These are phyloP conservation scores for Neurospora sp. DNA, from an alignment of 495 filamentous ascomycete genomes.

Conservation along the genomic window DNA sequence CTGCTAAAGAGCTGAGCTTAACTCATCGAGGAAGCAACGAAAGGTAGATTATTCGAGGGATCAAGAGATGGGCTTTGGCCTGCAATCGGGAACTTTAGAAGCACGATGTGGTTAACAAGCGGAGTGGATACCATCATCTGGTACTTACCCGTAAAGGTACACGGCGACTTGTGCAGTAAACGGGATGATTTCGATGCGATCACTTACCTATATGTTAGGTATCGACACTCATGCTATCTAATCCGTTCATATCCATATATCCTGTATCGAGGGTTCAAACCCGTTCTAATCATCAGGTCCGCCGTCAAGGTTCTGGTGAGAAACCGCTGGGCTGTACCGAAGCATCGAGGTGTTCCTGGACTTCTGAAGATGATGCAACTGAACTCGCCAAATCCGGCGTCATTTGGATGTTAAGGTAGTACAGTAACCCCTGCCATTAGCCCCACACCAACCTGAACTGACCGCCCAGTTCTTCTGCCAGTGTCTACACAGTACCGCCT, in stretches of 20 bases:
- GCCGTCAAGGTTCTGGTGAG: not conserved
- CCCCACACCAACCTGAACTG: not conserved
- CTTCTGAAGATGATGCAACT: not conserved
- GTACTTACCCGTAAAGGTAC: not conserved
- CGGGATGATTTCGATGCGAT: not conserved
- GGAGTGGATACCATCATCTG: not conserved
- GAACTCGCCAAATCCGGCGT: not conserved
- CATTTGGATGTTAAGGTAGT: not conserved
- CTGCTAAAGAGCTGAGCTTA: not conserved
- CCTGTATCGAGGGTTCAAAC: not conserved
- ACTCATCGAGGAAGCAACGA: not conserved
- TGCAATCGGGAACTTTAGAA: not conserved
- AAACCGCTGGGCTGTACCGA: not conserved
- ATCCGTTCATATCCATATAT: not conserved
- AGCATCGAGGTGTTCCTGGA: not conserved
- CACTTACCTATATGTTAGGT: not conserved
- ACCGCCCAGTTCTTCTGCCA: not conserved
- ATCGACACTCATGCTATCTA: not conserved
- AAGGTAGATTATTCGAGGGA: not conserved
- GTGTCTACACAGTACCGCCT: not conserved
- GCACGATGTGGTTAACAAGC: not conserved
- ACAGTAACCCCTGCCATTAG: not conserved
- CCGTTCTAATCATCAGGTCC: not conserved
- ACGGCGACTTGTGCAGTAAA: not conserved
- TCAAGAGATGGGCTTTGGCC: not conserved